Evolutionary conservation across 768 basidiomycete species (phyloP), one percentile per base, ranked within the genome.

Genomic region (Leccinum sublutescens): DNA sequence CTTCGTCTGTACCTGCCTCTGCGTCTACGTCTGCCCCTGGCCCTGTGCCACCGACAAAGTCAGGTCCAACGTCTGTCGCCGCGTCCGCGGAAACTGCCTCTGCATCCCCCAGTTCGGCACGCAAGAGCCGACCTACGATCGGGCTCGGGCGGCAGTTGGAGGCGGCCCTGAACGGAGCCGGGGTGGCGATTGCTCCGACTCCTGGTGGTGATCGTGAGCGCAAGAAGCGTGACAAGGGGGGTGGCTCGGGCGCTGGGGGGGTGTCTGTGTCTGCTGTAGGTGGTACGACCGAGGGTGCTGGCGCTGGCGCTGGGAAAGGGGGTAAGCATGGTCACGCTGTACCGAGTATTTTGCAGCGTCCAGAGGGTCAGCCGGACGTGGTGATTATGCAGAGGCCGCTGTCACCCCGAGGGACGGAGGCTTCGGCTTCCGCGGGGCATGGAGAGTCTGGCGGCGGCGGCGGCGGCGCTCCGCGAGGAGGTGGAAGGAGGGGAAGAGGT

Each of bases 141-240:
- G 87, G 87, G 0, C 68, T 87, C 8, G 85, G 79, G 0, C 79
- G 88, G 12, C 86, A 89, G 14, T 86, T 91, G 54, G 88, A 89
- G 64, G 88, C 84, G 7, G 89, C 89, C 8, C 71, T 91, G 29
- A 89, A 72, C 57, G 84, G 86, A 0, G 83, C 84, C 1, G 85
- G 85, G 5, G 83, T 84, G 4, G 64, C 49, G 1, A 71, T 78
- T n/a, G 66, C 61, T 3, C 58, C 68, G 1, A 12, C 38, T 5
- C 23, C 64, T 2, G 8, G 27, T 4, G 10, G 36, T 2, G 64
- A 68, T 11, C 62, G 68, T 34, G 74, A 78, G 25, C 69, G 75
- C 19, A 78, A 74, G 66, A 67, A 63, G 38, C 72, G 71, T 9
- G 78, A 77, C 64, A 76, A 66, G 60, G 71, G 71, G 8, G 70